These are phyloP conservation scores for Iris pallida DNA, from an alignment of 116 monocot genomes.

Conservation along the genomic window DNA sequence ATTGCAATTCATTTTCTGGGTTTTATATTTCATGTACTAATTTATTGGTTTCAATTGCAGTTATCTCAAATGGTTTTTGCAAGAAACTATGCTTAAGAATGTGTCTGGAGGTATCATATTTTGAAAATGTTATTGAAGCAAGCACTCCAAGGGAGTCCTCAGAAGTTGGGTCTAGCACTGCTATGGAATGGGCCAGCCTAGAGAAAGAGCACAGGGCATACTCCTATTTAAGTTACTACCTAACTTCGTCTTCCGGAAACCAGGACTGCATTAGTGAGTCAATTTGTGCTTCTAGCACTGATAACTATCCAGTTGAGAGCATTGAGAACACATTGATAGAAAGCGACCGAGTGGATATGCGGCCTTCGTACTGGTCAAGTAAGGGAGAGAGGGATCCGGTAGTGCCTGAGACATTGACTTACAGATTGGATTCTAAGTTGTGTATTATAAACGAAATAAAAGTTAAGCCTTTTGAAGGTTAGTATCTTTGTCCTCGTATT, in stretches of 20 bases:
- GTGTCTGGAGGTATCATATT: conserved; percentile 49
- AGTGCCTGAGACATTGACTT: conserved; percentile 68
- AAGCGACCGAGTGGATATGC: conserved; percentile 21
- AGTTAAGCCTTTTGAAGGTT: conserved; percentile 78
- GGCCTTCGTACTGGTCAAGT: conserved; percentile 91
- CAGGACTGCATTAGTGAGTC: conserved; percentile 30
- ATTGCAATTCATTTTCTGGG: no score
- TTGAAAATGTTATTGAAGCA: conserved; percentile 33
- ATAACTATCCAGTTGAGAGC: conserved; percentile 78
- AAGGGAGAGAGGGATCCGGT: conserved; percentile 49
- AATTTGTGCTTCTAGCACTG: conserved; percentile 86
- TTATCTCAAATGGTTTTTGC: conserved; percentile 57
- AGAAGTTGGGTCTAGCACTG: conserved; percentile 31
- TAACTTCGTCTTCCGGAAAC: conserved; percentile 20
- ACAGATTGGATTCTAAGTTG: conserved; percentile 45
- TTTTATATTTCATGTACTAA: no score
- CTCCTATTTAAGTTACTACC: conserved; percentile 27
- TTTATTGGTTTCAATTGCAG: conserved; percentile 30
- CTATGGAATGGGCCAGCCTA: conserved; percentile 31
- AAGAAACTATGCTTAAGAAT: conserved; percentile 52
- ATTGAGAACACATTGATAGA: conserved; percentile 64
- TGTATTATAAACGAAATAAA: conserved; percentile 73
- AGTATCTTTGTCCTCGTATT: background rate
- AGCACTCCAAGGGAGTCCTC: background rate
- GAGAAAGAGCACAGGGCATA: conserved; percentile 63